phyloP scores from a whole-genome alignment of 2,329 filamentous ascomycete species.

The Penicillium glabrum region DNA sequence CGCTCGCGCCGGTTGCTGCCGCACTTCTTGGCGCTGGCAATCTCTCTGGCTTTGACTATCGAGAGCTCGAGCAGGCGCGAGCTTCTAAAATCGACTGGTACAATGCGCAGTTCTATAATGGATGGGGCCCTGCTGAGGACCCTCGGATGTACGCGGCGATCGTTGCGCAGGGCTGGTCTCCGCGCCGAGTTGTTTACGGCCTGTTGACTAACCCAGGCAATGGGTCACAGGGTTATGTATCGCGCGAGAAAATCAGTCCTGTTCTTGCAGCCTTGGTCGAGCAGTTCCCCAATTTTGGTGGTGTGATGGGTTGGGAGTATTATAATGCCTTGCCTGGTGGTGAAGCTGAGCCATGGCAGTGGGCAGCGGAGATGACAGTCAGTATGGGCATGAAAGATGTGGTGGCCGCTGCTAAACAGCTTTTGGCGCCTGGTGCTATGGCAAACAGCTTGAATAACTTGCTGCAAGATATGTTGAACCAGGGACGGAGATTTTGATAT shows the following conservation, averaged over 20 bases:
- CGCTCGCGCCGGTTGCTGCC: constrained; percentile 77
- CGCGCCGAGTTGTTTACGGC: constrained; percentile 74
- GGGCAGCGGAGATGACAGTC: constrained; percentile 68
- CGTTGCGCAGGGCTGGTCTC: constrained; percentile 63
- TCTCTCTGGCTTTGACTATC: constrained; percentile 80
- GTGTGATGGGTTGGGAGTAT: constrained; percentile 95
- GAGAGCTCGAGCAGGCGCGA: constrained; percentile 66
- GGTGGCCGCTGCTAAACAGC: constrained; percentile 32
- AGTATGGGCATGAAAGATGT: constrained; percentile 45
- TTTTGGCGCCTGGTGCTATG: constrained; percentile 29
- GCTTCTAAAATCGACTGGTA: constrained; percentile 76
- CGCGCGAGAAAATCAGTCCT: constrained; percentile 56
- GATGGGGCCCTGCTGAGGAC: constrained; percentile 70
- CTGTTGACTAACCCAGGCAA: constrained; percentile 77
- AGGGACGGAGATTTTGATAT: constrained; percentile 11
- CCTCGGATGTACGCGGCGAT: constrained; percentile 45
- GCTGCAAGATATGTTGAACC: constrained; percentile 31
- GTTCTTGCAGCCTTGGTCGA: constrained; percentile 59
- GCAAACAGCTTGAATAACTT: constrained; percentile 31
- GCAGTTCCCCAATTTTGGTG: constrained; percentile 71
- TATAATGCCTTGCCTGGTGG: constrained; percentile 76
- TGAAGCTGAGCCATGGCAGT: constrained; percentile 67
- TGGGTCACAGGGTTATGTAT: constrained; percentile 64
- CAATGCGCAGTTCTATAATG: constrained; percentile 91
- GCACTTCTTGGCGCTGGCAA: constrained; percentile 64